These are phyloP conservation scores for Aspergillus funiculosus DNA, from an alignment of 495 filamentous ascomycete species.

Conservation along the genomic window DNA sequence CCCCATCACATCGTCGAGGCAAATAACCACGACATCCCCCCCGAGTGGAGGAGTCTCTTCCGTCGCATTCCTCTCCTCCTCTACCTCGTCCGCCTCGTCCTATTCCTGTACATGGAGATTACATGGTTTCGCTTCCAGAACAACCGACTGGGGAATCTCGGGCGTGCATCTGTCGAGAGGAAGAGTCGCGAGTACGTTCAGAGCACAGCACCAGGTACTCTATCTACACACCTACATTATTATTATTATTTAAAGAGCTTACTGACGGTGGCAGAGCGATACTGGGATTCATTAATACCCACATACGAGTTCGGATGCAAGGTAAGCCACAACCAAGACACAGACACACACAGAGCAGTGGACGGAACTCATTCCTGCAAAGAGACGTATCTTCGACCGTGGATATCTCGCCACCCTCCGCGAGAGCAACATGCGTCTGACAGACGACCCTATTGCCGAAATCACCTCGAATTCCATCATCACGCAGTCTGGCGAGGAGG, in stretches of 20 bases:
- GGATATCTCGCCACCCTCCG: slow-evolving; percentile 21
- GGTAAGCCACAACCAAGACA: too few relatives aligned
- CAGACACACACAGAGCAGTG: too few relatives aligned
- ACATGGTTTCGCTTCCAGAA: slow-evolving; percentile 13
- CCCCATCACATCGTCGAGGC: slow-evolving; percentile 13
- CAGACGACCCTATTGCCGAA: slow-evolving; percentile 9
- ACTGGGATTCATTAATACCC: slow-evolving; percentile 13
- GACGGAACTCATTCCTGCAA: too few relatives aligned
- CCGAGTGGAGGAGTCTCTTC: slow-evolving; percentile 4
- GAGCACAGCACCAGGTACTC: slow-evolving; percentile 9
- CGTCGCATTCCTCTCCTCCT: slow-evolving; percentile 13
- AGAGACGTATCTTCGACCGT: slow-evolving; percentile 19
- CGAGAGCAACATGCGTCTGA: slow-evolving; percentile 12
- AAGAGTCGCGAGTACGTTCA: slow-evolving; percentile 7
- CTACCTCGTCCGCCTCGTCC: slow-evolving; percentile 9
- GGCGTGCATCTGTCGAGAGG: slow-evolving; percentile 3
- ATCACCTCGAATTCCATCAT: slow-evolving; percentile 6
- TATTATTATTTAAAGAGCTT: too few relatives aligned
- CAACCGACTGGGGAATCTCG: slow-evolving; percentile 7
- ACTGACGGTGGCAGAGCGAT: neutral
- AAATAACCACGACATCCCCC: slow-evolving; percentile 5
- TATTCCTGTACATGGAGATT: slow-evolving; percentile 17
- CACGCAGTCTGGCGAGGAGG: slow-evolving; percentile 3
- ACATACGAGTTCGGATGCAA: slow-evolving; percentile 17
- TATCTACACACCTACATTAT: neutral